Evolutionary conservation across 2,329 filamentous ascomycete species (phyloP).

Genomic region (Calycina marina): DNA sequence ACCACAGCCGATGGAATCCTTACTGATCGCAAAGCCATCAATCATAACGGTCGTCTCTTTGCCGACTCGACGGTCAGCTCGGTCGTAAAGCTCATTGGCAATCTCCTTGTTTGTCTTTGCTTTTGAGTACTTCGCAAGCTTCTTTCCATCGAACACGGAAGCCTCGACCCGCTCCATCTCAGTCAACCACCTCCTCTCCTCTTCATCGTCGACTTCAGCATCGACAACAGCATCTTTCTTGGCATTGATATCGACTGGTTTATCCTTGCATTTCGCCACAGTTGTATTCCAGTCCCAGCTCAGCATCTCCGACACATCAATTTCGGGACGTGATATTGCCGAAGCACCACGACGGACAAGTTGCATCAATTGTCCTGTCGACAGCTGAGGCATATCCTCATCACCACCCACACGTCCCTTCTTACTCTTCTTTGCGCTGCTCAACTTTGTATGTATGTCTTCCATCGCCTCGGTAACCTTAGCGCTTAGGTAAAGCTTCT

Average conservation of each 20-base stretch:
- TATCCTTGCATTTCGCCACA: constrained; percentile 37
- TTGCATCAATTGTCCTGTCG: constrained; percentile 35
- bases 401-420: constrained; percentile 18
- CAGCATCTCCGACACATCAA: constrained; percentile 40
- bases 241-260: constrained; percentile 28
- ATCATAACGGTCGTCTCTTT: constrained; percentile 44
- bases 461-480: constrained; percentile 46
- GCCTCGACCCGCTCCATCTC: constrained; percentile 41
- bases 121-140: constrained; percentile 25
- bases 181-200: constrained; percentile 39
- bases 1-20: constrained; percentile 36
- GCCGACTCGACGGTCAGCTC: constrained; percentile 34
- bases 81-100: constrained; percentile 24
- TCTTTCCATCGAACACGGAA: constrained; percentile 41
- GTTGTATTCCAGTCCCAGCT: constrained; percentile 39
- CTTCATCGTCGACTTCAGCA: constrained; percentile 26
- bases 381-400: constrained; percentile 36
- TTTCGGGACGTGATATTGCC: constrained; percentile 34
- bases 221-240: constrained; percentile 20
- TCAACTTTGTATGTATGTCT: constrained; percentile 30
- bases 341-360: constrained; percentile 38
- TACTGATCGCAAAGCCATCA: constrained; percentile 38
- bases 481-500: constrained; percentile 45
- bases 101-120: constrained; percentile 23
- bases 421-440: constrained; percentile 17